phyloP scores from a whole-genome alignment of 2,329 filamentous ascomycete genomes.

The Arthrobotrys pseudoclavata region DNA sequence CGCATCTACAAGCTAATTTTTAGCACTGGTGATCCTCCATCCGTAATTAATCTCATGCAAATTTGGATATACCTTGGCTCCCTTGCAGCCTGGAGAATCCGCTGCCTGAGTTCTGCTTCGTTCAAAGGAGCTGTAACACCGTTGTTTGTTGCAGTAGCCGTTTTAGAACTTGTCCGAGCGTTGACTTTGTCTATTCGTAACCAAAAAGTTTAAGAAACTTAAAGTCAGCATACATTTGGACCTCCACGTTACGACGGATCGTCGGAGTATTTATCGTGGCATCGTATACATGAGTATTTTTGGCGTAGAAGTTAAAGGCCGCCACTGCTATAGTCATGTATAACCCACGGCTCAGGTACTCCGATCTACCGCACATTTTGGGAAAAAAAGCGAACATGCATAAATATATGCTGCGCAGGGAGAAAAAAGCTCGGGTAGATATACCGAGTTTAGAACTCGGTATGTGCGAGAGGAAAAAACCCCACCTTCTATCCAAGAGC shows the following conservation, averaged over 20 bases:
- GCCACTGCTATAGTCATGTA: slow-evolving; percentile 18
- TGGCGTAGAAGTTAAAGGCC: slow-evolving; percentile 24
- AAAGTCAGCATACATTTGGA: slow-evolving; percentile 33
- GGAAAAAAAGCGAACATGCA: slow-evolving; percentile 17
- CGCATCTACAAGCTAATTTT: slow-evolving; percentile 47
- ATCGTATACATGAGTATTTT: slow-evolving; percentile 29
- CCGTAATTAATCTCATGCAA: slow-evolving; percentile 34
- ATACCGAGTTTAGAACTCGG: slow-evolving; percentile 49
- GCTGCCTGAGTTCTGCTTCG: slow-evolving; percentile 57
- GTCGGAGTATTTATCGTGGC: slow-evolving; percentile 51
- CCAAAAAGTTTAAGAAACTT: slow-evolving; percentile 22
- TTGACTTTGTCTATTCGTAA: slow-evolving; percentile 53
- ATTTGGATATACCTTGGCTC: slow-evolving; percentile 50
- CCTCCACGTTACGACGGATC: slow-evolving; percentile 33
- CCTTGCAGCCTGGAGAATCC: slow-evolving; percentile 55
- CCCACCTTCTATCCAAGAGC: slow-evolving; percentile 60
- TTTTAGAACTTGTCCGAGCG: slow-evolving; percentile 58
- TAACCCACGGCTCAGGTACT: slow-evolving; percentile 7
- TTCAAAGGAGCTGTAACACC: slow-evolving; percentile 42
- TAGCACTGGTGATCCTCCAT: slow-evolving; percentile 20
- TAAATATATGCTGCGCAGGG: slow-evolving; percentile 32
- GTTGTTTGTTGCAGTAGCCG: slow-evolving; percentile 37
- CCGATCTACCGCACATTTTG: slow-evolving; percentile 31
- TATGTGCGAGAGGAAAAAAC: slow-evolving; percentile 36
- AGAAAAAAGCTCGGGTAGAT: slow-evolving; percentile 36